Conservation (phyloP, 345 rosid species). For the Fremontodendron californicum region DNA sequence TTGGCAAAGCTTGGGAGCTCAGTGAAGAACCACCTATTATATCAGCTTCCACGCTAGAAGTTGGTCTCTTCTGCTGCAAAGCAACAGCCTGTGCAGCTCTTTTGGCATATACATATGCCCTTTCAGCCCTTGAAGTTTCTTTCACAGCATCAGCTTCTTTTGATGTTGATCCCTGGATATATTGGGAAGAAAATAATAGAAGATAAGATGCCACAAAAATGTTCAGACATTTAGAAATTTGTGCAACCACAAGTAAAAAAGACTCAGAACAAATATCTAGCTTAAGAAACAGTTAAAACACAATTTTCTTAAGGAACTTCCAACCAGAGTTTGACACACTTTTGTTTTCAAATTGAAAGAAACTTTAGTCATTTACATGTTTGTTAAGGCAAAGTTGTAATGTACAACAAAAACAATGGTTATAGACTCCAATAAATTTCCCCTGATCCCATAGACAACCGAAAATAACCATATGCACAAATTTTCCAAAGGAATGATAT, state of each 20-base stretch:
- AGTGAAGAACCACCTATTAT: constrained; percentile 79
- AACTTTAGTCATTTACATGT: not conserved
- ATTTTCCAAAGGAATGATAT: not conserved
- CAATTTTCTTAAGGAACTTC: not conserved
- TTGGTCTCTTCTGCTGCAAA: constrained; percentile 69
- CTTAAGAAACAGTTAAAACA: not conserved
- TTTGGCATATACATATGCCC: constrained; percentile 57
- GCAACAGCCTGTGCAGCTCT: constrained; percentile 54
- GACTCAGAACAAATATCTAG: not conserved
- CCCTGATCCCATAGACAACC: not conserved
- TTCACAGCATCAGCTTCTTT: constrained; percentile 64
- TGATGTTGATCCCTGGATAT: constrained; percentile 57
- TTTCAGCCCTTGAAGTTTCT: constrained; percentile 75
- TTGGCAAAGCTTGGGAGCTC: constrained; percentile 69
- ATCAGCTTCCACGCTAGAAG: constrained; percentile 94
- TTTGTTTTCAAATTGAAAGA: not conserved
- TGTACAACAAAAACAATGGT: not conserved
- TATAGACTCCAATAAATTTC: not conserved
- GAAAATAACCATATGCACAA: not conserved
- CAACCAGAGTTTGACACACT: not conserved
- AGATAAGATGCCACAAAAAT: constrained; percentile 9
- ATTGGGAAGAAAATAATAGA: not conserved
- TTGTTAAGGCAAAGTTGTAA: not conserved
- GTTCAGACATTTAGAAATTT: not conserved
- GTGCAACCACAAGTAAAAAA: constrained; percentile 9